These are phyloP conservation scores for Phytophthora niederhauseri DNA, from an alignment of 352 stramenopile species.

Conservation along the genomic window DNA sequence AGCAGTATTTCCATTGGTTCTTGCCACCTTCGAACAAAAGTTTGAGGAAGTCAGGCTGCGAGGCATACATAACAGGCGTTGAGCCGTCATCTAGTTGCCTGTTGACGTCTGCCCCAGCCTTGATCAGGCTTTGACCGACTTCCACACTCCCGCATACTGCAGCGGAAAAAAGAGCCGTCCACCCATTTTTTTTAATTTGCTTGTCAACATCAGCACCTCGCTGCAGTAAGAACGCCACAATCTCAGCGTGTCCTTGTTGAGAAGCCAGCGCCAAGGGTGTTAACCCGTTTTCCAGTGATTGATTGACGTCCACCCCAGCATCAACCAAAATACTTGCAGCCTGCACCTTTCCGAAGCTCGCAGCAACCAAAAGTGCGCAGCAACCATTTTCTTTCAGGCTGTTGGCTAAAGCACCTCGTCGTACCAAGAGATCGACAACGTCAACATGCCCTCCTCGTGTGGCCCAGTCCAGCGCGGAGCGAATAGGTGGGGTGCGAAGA, in stretches of 20 bases:
- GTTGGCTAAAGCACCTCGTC: not conserved
- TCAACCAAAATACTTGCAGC: slow-evolving; percentile 1
- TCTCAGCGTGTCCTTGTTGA: slow-evolving; percentile 1
- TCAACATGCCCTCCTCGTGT: not conserved
- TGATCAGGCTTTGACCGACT: slow-evolving; percentile 1
- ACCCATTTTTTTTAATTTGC: not conserved
- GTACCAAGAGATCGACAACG: not conserved
- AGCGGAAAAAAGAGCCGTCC: slow-evolving; percentile 11
- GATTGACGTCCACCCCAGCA: slow-evolving; percentile 5
- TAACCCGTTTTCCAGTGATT: not conserved
- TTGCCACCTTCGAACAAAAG: not conserved
- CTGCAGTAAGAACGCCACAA: slow-evolving; percentile 3
- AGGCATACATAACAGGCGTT: slow-evolving; percentile 2
- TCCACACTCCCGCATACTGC: not conserved
- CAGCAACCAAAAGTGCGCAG: not conserved
- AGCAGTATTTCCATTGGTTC: not conserved
- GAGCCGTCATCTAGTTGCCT: not conserved
- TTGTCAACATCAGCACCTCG: slow-evolving; percentile 4
- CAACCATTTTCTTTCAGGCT: not conserved
- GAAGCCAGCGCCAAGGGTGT: slow-evolving; percentile 1
- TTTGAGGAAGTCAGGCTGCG: not conserved
- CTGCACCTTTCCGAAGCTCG: slow-evolving; percentile 1
- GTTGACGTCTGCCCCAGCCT: slow-evolving; percentile 3
- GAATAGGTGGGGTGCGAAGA: not conserved
- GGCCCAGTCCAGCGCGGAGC: not conserved